Percentiles rank a stretch among this genome's conserved stretches.
Conservation (phyloP, 2,329 filamentous ascomycete genomes). For the Talaromyces sp. region DNA sequence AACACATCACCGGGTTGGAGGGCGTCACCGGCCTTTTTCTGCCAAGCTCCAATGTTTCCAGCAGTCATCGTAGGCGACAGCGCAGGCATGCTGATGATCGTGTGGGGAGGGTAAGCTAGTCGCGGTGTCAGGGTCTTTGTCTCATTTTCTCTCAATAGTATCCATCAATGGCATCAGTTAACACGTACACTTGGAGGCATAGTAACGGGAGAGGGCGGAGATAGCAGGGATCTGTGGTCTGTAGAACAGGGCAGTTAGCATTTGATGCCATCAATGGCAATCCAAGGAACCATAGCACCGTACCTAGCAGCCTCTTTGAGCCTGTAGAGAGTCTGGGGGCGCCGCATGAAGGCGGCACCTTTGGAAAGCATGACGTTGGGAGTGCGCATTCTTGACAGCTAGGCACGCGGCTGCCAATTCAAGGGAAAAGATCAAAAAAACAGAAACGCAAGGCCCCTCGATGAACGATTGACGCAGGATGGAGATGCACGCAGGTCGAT, state of each 20-base stretch:
- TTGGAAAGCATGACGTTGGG: constrained; percentile 39
- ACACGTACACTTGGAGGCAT: constrained; percentile 62
- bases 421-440: constrained; percentile 8
- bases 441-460: constrained; percentile 10
- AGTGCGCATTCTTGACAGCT: constrained; percentile 40
- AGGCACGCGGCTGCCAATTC: constrained; percentile 33
- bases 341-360: constrained; percentile 41
- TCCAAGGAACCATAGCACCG: constrained; percentile 8
- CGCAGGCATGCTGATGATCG: constrained; percentile 94
- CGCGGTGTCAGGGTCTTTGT: constrained; percentile 18
- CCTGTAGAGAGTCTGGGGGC: constrained; percentile 40
- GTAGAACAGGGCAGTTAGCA: constrained; percentile 3
- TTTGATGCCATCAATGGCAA: neutral
- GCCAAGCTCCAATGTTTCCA: constrained; percentile 94
- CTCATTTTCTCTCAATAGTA: neutral
- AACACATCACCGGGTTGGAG: constrained; percentile 90
- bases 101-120: constrained; percentile 88
- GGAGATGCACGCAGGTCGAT: constrained; percentile 18
- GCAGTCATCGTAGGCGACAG: constrained; percentile 96
- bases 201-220: constrained; percentile 59
- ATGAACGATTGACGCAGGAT: constrained; percentile 15
- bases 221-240: constrained; percentile 48
- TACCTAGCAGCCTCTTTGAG: constrained; percentile 40
- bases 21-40: constrained; percentile 90
- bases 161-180: constrained; percentile 7